A percentile compares a stretch with the other conserved stretches of the same genome.
These are phyloP conservation scores for Aspergillus brunneoviolaceus DNA, from an alignment of 2,329 filamentous ascomycete species.

Conservation along the genomic window DNA sequence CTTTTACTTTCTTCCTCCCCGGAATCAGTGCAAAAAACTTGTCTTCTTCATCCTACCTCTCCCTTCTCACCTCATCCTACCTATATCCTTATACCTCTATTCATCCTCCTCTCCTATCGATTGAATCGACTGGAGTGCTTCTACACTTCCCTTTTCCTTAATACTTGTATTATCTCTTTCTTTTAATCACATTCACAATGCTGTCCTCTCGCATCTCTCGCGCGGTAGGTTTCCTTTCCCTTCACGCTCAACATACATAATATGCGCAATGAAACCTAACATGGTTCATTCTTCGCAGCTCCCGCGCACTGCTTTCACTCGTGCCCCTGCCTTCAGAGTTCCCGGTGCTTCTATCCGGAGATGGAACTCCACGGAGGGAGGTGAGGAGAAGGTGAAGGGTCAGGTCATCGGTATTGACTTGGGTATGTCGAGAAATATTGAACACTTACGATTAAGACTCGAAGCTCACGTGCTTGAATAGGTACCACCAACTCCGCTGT, in stretches of 20 bases:
- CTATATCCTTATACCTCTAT: conserved; percentile 23
- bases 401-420: conserved; percentile 97
- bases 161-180: conserved; percentile 37
- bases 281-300: conserved; percentile 53
- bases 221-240: conserved; percentile 61
- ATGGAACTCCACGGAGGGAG: conserved; percentile 54
- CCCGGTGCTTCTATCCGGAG: conserved; percentile 70
- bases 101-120: conserved; percentile 25
- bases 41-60: conserved; percentile 21
- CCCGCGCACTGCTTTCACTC: conserved; percentile 72
- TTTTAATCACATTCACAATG: conserved; percentile 55
- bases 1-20: conserved; percentile 29
- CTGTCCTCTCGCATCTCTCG: conserved; percentile 69
- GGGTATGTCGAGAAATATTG: conserved; percentile 57
- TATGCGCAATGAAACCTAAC: conserved; percentile 9
- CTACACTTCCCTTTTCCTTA: conserved; percentile 29
- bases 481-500: conserved; percentile 97
- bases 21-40: conserved; percentile 19
- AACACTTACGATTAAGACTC: neutral
- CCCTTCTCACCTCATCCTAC: conserved; percentile 12
- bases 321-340: conserved; percentile 67
- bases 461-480: conserved; percentile 33
- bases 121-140: conserved; percentile 35
- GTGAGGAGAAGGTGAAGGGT: conserved; percentile 82
- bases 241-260: neutral